Base-by-base conservation (phyloP, 768 basidiomycete species). In the Psilocybe azurescens region DNA sequence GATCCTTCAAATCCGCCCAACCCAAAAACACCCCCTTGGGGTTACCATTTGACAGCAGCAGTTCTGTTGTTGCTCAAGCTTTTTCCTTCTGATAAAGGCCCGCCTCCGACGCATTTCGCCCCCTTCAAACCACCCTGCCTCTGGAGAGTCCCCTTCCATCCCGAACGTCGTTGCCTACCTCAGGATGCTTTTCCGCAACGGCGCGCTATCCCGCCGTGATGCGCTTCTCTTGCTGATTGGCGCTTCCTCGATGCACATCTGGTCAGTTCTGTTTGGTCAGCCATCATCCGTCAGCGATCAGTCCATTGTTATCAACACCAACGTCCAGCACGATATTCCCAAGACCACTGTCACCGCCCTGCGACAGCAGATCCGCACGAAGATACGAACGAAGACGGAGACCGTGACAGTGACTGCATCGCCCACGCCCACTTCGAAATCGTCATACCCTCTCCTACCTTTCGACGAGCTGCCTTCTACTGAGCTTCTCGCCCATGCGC, bases 401-500 rank as follows among this genome's bases (percentile, higher is more conserved):
- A 61, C 67, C 9, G 38, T 55, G 13, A 63, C 56, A 3, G 60
- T 61, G 5, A 60, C 58, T 7, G 56, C 56, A 11, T 61, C 60
- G 7, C 52, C 51, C 30, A 39, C 53, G 13, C 51, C 53, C 11
- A 65, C 60, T 14, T 57, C 44, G 38, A 65, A 66, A 2, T 49
- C 67, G 53, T 63, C 65, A 1, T 58, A 50, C 36, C 65, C 66
- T 16, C 53, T 71, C 50, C 47, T 63, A 24, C 65, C 68, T 9
- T 59, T 59, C 59, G 66, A 67, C 30, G 61, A 66, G 3, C 67
- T 90, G 3, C 86, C 86, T 0, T 75, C 80, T 50, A 91, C 90
- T 0, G 77, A 81, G 13, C 69, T 92, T 30, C 73, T 87, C 11
- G 79, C 85, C 24, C 90, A 92, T 58, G 88, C 87, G 4, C 88